Evolutionary conservation across 176 grass and related monocot species (phyloP).

Genomic region (Ensete glaucum): DNA sequence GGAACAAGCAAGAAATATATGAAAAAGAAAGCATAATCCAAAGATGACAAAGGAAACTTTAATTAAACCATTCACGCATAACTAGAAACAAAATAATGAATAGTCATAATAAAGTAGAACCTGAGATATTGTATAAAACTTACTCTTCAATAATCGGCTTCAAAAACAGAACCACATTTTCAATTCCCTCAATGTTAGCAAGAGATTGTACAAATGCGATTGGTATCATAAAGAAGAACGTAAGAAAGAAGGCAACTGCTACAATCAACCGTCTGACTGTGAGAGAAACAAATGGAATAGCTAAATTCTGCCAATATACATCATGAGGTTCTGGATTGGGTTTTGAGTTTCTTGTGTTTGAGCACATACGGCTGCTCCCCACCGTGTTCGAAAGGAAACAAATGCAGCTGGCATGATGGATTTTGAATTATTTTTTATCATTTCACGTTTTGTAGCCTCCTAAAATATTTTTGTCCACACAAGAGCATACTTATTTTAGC

Average conservation of each 20-base stretch:
- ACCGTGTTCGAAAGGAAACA: constrained; percentile 16
- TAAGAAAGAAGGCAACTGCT: constrained; percentile 9
- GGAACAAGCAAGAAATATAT: no score
- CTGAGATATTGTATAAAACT: background rate
- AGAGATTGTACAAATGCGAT: constrained; percentile 14
- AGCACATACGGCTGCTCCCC: constrained; percentile 19
- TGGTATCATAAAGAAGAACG: constrained; percentile 18
- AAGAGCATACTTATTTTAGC: background rate
- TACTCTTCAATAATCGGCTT: constrained; percentile 13
- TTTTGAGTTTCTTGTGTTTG: constrained; percentile 16
- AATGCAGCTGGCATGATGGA: constrained; percentile 12
- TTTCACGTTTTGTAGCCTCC: constrained; percentile 9
- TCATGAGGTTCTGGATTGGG: constrained; percentile 15
- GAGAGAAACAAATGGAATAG: constrained; percentile 14
- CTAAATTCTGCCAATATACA: constrained; percentile 17
- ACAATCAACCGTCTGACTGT: constrained; percentile 13
- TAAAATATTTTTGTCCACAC: background rate
- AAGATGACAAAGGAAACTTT: background rate
- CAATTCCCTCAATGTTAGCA: constrained; percentile 20
- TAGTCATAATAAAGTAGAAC: background rate
- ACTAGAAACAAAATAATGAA: background rate
- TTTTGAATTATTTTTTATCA: background rate
- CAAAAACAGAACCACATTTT: constrained; percentile 13
- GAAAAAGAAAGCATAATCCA: background rate
- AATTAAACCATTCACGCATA: background rate